These are phyloP conservation scores for Cladobotryum mycophilum DNA, from an alignment of 2,329 filamentous ascomycete genomes.

Conservation along the genomic window DNA sequence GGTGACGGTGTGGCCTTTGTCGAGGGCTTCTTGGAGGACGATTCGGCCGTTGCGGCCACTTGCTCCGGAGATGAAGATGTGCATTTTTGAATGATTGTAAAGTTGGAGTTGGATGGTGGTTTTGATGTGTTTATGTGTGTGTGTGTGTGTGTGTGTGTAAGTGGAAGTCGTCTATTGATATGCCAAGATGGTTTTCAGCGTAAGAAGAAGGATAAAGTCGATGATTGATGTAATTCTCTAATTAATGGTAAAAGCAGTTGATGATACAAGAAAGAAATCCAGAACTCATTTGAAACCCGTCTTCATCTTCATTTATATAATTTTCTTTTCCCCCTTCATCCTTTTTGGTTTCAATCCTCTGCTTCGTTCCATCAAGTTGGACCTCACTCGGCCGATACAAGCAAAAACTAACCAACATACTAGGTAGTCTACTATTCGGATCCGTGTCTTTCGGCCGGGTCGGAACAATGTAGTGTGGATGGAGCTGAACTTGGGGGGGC, in stretches of 20 bases:
- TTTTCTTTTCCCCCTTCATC: not conserved
- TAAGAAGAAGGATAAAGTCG: too few relatives aligned
- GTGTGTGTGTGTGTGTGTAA: not conserved
- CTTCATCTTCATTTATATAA: not conserved
- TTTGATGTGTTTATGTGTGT: too few relatives aligned
- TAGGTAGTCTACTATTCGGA: constrained; percentile 13
- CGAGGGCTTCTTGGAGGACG: constrained; percentile 34
- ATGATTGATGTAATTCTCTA: too few relatives aligned
- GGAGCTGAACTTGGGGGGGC: too few relatives aligned
- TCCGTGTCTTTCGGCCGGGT: constrained; percentile 9
- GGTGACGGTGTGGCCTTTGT: constrained; percentile 36
- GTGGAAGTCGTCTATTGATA: not conserved
- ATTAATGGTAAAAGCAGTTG: too few relatives aligned
- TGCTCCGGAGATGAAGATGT: constrained; percentile 41
- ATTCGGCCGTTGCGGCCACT: constrained; percentile 41
- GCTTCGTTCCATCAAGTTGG: not conserved
- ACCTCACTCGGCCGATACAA: constrained; percentile 19
- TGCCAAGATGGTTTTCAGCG: too few relatives aligned
- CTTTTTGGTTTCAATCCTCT: not conserved
- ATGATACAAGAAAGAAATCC: too few relatives aligned
- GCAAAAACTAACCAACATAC: too few relatives aligned
- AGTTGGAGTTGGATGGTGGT: not conserved
- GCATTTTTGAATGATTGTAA: constrained; percentile 24
- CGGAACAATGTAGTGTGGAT: not conserved
- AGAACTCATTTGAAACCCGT: not conserved